phyloP scores from a whole-genome alignment of 2,329 filamentous ascomycete genomes.

The Ophiostoma ulmi region DNA sequence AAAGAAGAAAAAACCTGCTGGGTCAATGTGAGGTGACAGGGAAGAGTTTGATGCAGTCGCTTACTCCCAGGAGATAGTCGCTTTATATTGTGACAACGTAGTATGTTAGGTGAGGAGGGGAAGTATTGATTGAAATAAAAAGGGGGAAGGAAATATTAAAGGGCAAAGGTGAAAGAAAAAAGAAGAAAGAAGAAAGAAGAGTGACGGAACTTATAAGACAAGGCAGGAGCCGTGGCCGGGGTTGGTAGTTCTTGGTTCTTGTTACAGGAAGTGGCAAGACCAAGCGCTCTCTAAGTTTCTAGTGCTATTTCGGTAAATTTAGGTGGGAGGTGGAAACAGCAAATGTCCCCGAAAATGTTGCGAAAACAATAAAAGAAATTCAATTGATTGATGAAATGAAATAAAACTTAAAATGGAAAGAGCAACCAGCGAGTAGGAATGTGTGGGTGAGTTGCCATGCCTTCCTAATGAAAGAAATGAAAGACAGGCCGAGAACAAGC shows the following conservation, averaged over 20 bases:
- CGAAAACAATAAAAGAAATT: neutral
- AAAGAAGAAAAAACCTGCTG: neutral
- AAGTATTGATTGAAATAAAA: neutral
- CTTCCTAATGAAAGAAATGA: neutral
- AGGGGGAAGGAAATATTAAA: neutral
- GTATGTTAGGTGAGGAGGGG: neutral
- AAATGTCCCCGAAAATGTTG: neutral
- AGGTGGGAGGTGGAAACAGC: neutral
- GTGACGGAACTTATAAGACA: neutral
- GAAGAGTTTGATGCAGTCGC: neutral
- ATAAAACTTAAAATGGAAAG: neutral
- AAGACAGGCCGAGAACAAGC: neutral
- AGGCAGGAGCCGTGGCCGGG: conserved; percentile 7
- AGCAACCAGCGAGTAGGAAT: neutral
- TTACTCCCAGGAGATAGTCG: neutral
- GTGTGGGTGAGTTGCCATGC: neutral
- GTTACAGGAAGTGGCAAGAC: conserved; percentile 3
- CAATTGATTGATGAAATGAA: neutral
- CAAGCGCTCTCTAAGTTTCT: neutral
- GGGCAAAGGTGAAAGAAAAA: neutral
- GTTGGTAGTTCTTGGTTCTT: neutral
- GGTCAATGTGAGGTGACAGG: neutral
- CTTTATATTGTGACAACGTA: neutral
- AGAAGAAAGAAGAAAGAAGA: neutral
- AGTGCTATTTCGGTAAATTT: neutral